Percentiles rank a stretch among this genome's conserved stretches.
phyloP scores from a whole-genome alignment of 306 rosid genomes.

The Gynostemma pentaphyllum region DNA sequence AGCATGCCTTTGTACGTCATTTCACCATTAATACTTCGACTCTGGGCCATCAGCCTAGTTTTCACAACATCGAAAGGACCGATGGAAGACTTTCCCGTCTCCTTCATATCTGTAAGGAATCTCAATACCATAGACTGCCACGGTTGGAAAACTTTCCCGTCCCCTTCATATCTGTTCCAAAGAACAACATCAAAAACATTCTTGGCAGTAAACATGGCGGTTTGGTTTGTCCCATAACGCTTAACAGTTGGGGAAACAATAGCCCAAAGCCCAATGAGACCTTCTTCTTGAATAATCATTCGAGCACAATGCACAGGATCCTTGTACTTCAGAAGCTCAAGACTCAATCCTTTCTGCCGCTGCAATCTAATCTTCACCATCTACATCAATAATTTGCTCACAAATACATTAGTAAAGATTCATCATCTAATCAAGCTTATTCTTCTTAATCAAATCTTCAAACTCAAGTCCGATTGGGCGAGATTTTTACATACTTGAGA shows the following conservation, averaged over 20 bases:
- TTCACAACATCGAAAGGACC: conserved; percentile 96
- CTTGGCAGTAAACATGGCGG: conserved; percentile 92
- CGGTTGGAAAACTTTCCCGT: conserved; percentile 73
- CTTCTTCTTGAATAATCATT: conserved; percentile 61
- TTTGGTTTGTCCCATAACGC: conserved; percentile 95
- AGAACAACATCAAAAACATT: conserved; percentile 67
- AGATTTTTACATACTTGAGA: not conserved
- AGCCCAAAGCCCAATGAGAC: conserved; percentile 82
- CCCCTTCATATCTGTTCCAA: conserved; percentile 96
- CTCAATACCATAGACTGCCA: conserved; percentile 98
- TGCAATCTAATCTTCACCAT: conserved; percentile 90
- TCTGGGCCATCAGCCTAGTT: conserved; percentile 95
- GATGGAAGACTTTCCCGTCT: conserved; percentile 80
- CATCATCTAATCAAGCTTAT: not conserved
- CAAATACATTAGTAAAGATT: not conserved
- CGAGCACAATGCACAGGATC: conserved; percentile 91
- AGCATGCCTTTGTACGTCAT: conserved; percentile 74
- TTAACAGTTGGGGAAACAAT: conserved; percentile 85
- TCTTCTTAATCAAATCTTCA: not conserved
- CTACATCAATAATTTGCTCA: conserved; percentile 24
- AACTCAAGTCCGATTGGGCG: not conserved
- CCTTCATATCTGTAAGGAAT: conserved; percentile 84
- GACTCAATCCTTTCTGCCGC: conserved; percentile 82
- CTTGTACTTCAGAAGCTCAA: conserved; percentile 72
- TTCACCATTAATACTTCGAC: conserved; percentile 35